phyloP scores from a whole-genome alignment of 2,329 filamentous ascomycete species.

The Microsporum canis region DNA sequence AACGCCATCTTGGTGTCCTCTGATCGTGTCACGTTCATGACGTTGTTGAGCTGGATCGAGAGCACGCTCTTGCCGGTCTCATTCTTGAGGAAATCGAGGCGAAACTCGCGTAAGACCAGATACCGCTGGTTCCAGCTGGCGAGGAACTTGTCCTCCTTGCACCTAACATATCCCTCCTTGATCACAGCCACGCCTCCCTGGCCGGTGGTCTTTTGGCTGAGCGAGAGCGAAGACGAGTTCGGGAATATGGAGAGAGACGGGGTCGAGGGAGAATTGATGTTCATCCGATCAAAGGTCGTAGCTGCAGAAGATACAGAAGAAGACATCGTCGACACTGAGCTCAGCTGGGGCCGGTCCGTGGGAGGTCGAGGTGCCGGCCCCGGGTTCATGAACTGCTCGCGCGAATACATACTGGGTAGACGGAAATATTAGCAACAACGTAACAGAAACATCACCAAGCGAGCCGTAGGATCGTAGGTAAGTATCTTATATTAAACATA shows the following conservation, averaged over 20 bases:
- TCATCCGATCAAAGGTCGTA: conserved; percentile 59
- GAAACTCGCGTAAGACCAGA: conserved; percentile 81
- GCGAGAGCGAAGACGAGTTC: conserved; percentile 61
- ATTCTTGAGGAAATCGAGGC: conserved; percentile 87
- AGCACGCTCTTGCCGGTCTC: conserved; percentile 81
- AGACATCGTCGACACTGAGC: conserved; percentile 62
- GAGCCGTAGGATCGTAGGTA: no score
- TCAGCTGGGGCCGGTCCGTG: conserved; percentile 67
- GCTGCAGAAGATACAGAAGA: conserved; percentile 61
- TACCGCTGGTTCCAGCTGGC: conserved; percentile 87
- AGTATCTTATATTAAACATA: no score
- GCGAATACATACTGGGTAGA: conserved; percentile 44
- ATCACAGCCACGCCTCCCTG: conserved; percentile 60
- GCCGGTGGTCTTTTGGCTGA: conserved; percentile 50
- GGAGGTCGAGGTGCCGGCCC: conserved; percentile 88
- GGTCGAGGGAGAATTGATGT: conserved; percentile 54
- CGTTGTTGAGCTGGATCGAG: conserved; percentile 72
- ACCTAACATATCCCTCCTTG: conserved; percentile 48
- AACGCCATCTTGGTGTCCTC: conserved; percentile 88
- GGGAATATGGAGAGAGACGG: conserved; percentile 49
- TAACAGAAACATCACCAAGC: neutral
- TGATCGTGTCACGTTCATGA: conserved; percentile 79
- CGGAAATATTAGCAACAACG: neutral
- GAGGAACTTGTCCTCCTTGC: conserved; percentile 70
- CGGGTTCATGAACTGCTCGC: conserved; percentile 83